A percentile compares a stretch with the other conserved stretches of the same genome.
Evolutionary conservation across 1,139 yeast genomes (phyloP).

Genomic region (Scheffersomyces cryptocercus): DNA sequence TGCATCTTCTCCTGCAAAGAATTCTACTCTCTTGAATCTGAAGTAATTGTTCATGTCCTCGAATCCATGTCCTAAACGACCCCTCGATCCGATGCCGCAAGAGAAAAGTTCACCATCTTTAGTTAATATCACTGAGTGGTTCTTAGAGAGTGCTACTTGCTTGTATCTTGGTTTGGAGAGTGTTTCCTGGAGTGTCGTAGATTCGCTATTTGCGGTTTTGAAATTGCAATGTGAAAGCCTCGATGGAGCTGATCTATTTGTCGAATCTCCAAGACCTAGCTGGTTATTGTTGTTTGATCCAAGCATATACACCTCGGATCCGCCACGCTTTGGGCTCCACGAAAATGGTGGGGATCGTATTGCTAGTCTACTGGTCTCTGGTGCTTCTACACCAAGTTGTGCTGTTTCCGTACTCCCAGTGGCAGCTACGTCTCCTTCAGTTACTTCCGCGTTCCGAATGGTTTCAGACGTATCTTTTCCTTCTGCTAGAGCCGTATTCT

Average conservation of each 20-base stretch:
- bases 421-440: not conserved
- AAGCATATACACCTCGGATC: conserved; percentile 60
- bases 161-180: conserved; percentile 43
- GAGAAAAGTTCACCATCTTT: conserved; percentile 54
- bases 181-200: conserved; percentile 9
- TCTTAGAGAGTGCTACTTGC: conserved; percentile 56
- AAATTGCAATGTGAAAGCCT: conserved; percentile 25
- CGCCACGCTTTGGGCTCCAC: conserved; percentile 48
- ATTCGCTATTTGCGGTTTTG: conserved; percentile 3
- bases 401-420: not conserved
- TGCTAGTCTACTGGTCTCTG: conserved; percentile 5
- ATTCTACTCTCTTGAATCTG: conserved; percentile 36
- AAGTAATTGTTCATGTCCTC: conserved; percentile 34
- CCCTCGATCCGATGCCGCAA: conserved; percentile 72
- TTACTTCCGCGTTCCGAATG: not conserved
- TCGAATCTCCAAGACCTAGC: conserved; percentile 69
- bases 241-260: conserved; percentile 48
- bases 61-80: conserved; percentile 65
- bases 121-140: conserved; percentile 65
- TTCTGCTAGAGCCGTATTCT: not conserved
- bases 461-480: not conserved
- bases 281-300: conserved; percentile 70
- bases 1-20: conserved; percentile 13
- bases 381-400: not conserved
- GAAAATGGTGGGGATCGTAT: conserved; percentile 18